Conservation (phyloP, 345 rosid genomes). For the Eucalyptus lansdowneana region DNA sequence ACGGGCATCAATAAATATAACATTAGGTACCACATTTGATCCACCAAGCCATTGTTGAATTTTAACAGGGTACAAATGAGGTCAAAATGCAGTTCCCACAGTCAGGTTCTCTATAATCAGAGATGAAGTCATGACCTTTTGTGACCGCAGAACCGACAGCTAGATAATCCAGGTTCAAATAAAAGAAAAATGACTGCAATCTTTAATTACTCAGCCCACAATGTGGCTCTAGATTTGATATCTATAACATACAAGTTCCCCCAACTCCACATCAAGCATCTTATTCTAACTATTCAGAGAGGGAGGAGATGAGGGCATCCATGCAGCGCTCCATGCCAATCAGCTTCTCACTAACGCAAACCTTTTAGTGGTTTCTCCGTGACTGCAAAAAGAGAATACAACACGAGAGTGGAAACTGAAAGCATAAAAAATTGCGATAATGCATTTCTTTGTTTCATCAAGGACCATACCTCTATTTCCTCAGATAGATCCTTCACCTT, state of each 20-base stretch:
- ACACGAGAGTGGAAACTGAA: background rate
- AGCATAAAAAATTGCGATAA: background rate
- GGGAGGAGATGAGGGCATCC: background rate
- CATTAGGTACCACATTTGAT: background rate
- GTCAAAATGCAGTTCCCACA: background rate
- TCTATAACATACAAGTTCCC: background rate
- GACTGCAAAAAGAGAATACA: background rate
- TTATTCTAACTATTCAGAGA: background rate
- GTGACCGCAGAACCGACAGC: background rate
- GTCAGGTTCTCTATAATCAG: background rate
- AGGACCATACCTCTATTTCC: background rate
- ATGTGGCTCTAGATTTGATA: background rate
- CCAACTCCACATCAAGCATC: background rate
- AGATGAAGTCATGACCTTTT: background rate
- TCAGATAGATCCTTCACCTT: slow-evolving; percentile 6
- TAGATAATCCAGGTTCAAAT: background rate
- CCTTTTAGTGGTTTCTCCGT: background rate
- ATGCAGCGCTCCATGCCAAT: background rate
- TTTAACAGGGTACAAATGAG: background rate
- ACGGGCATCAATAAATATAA: background rate
- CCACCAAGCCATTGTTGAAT: background rate
- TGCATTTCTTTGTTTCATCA: background rate
- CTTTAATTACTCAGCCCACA: background rate
- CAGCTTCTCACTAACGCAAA: background rate
- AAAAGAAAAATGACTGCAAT: background rate